Conservation (phyloP, 805 yeast genomes). For the Saccharomycopsis lassenensis region DNA sequence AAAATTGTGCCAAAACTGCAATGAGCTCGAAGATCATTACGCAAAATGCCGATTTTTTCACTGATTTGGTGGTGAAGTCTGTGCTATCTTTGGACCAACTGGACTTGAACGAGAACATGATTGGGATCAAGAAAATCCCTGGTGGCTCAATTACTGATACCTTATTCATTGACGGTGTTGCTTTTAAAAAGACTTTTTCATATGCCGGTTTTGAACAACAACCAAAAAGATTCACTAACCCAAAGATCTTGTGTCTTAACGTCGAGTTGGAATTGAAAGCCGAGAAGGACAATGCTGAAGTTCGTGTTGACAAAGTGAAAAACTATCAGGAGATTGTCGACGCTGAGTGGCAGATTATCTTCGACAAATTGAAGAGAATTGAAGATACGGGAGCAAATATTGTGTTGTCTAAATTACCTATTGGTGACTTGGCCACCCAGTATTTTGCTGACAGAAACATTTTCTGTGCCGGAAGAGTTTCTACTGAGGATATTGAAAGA, state of each 20-base stretch:
- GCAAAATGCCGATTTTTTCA: slow-evolving; percentile 79
- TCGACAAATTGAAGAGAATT: slow-evolving; percentile 75
- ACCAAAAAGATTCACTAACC: slow-evolving; percentile 73
- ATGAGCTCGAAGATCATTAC: slow-evolving; percentile 92
- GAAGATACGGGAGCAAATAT: slow-evolving; percentile 82
- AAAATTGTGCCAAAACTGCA: slow-evolving; percentile 85
- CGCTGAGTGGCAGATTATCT: slow-evolving; percentile 97
- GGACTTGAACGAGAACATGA: slow-evolving; percentile 78
- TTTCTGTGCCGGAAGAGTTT: slow-evolving; percentile 95
- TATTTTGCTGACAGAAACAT: slow-evolving; percentile 92
- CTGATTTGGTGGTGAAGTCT: slow-evolving; percentile 95
- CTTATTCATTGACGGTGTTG: slow-evolving; percentile 82
- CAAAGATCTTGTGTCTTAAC: slow-evolving; percentile 75
- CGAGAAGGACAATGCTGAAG: slow-evolving; percentile 98
- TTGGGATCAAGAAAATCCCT: slow-evolving; percentile 89
- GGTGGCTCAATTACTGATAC: slow-evolving; percentile 98
- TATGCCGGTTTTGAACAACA: slow-evolving; percentile 99
- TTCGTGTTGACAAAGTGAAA: slow-evolving; percentile 82
- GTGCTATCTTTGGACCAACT: slow-evolving; percentile 77
- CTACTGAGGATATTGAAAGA: slow-evolving; percentile 82
- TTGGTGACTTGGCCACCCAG: slow-evolving; percentile 98
- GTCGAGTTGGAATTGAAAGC: slow-evolving; percentile 95
- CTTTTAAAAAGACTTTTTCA: slow-evolving; percentile 92
- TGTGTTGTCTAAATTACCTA: slow-evolving; percentile 88
- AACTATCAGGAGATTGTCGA: slow-evolving; percentile 95